These are phyloP conservation scores for Zygosaccharomyces kombuchaensis DNA, from an alignment of 805 yeast species.

Conservation along the genomic window DNA sequence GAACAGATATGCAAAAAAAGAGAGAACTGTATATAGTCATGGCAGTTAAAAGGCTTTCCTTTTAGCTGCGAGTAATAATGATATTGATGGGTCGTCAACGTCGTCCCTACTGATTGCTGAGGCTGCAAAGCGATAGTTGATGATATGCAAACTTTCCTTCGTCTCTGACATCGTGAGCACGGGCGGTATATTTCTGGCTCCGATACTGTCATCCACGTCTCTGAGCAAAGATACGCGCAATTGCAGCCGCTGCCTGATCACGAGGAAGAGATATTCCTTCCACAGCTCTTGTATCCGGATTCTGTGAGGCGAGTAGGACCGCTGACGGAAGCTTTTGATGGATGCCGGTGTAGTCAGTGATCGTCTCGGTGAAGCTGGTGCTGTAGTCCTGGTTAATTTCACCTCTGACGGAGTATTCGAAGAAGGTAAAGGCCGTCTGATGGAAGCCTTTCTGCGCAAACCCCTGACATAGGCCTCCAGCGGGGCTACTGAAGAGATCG, in stretches of 20 bases:
- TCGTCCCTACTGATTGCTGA: not conserved
- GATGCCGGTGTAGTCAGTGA: conserved; percentile 17
- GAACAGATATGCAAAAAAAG: not conserved
- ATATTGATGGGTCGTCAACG: not conserved
- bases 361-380: conserved; percentile 5
- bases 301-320: conserved; percentile 10
- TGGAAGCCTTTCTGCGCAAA: conserved; percentile 5
- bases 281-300: conserved; percentile 24
- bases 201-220: not conserved
- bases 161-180: not conserved
- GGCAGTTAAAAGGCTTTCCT: not conserved
- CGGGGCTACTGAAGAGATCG: conserved; percentile 6
- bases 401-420: not conserved
- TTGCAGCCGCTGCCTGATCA: conserved; percentile 33
- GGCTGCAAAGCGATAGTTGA: not conserved
- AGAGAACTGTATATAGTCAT: not conserved
- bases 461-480: conserved; percentile 2
- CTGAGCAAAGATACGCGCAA: conserved; percentile 26
- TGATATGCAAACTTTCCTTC: not conserved
- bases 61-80: not conserved
- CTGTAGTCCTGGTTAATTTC: not conserved
- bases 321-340: conserved; percentile 8
- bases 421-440: conserved; percentile 2
- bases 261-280: conserved; percentile 33
- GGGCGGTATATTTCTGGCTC: not conserved